These are phyloP conservation scores for Fusarium incarnatum DNA, from an alignment of 2,329 filamentous ascomycete genomes.

Conservation along the genomic window DNA sequence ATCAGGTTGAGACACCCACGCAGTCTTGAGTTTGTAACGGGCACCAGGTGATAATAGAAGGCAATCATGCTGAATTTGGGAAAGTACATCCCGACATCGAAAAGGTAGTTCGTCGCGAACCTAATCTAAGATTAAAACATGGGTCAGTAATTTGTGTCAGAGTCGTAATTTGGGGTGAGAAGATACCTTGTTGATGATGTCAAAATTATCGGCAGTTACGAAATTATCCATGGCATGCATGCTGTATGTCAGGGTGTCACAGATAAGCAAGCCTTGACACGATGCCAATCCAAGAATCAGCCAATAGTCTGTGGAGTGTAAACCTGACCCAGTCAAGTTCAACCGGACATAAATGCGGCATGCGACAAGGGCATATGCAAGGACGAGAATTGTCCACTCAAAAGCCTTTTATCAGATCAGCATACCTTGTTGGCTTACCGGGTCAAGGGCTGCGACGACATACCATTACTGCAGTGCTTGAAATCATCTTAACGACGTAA, in stretches of 20 bases:
- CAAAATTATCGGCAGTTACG: background rate
- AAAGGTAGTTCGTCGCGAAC: slow-evolving; percentile 14
- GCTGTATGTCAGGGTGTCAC: slow-evolving; percentile 6
- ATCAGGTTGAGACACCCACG: background rate
- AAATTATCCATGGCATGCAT: slow-evolving; percentile 19
- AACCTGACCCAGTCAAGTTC: background rate
- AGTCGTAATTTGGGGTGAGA: fast-evolving
- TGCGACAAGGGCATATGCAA: slow-evolving; percentile 1
- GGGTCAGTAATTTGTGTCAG: background rate
- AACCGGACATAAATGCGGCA: slow-evolving; percentile 6
- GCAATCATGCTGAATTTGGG: slow-evolving; percentile 17
- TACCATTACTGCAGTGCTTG: slow-evolving; percentile 11
- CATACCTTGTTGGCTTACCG: too few relatives aligned
- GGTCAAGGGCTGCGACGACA: too few relatives aligned
- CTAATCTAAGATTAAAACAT: background rate
- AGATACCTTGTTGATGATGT: background rate
- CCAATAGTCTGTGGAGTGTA: slow-evolving; percentile 8
- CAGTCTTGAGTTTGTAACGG: background rate
- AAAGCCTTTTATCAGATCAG: background rate
- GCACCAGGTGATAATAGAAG: slow-evolving; percentile 6
- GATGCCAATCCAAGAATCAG: background rate
- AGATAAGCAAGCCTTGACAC: slow-evolving; percentile 1
- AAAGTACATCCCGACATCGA: slow-evolving; percentile 21
- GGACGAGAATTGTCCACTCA: slow-evolving; percentile 5
- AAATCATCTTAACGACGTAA: background rate